Percentiles rank a stretch among this genome's conserved stretches.
phyloP scores from a whole-genome alignment of 2,329 filamentous ascomycete genomes.

The Chaetomium olivaceum region DNA sequence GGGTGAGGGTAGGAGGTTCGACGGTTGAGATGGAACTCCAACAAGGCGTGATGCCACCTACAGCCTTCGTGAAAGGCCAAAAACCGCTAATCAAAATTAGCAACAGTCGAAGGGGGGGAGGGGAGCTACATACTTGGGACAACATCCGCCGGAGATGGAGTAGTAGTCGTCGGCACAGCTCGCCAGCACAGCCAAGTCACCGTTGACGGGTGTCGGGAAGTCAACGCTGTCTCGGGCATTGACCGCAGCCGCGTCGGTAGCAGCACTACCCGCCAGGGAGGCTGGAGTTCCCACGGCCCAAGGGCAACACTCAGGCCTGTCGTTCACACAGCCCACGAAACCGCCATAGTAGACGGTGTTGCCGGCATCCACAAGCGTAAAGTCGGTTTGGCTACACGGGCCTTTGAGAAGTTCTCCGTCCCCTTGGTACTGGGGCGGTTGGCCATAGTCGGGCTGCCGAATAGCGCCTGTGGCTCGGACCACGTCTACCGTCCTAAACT shows the following conservation, averaged over 20 bases:
- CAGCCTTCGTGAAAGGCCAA: slow-evolving; percentile 33
- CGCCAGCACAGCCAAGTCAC: slow-evolving; percentile 18
- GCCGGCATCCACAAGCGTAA: slow-evolving; percentile 35
- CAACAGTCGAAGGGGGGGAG: background rate
- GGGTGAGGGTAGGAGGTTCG: slow-evolving; percentile 29
- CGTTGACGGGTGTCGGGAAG: slow-evolving; percentile 29
- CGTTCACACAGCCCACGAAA: slow-evolving; percentile 33
- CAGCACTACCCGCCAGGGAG: background rate
- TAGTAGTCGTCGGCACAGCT: slow-evolving; percentile 35
- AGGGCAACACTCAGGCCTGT: slow-evolving; percentile 36
- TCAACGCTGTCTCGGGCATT: slow-evolving; percentile 19
- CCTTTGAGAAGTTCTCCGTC: slow-evolving; percentile 31
- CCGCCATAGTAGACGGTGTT: slow-evolving; percentile 35
- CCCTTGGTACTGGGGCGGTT: slow-evolving; percentile 28
- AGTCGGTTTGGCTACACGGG: slow-evolving; percentile 31
- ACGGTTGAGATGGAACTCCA: slow-evolving; percentile 30
- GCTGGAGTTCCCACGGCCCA: slow-evolving; percentile 30
- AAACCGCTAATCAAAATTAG: slow-evolving; percentile 26
- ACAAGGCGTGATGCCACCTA: slow-evolving; percentile 36
- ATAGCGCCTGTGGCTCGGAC: slow-evolving; percentile 21
- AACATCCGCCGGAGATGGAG: slow-evolving; percentile 34
- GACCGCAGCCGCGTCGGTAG: background rate
- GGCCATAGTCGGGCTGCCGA: slow-evolving; percentile 13
- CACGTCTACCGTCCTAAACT: slow-evolving; percentile 26
- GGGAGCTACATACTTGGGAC: slow-evolving; percentile 30